Evolutionary conservation across 306 rosid species (phyloP), one percentile per base, ranked within the genome.

Genomic region (Trichosanthes cucumerina): DNA sequence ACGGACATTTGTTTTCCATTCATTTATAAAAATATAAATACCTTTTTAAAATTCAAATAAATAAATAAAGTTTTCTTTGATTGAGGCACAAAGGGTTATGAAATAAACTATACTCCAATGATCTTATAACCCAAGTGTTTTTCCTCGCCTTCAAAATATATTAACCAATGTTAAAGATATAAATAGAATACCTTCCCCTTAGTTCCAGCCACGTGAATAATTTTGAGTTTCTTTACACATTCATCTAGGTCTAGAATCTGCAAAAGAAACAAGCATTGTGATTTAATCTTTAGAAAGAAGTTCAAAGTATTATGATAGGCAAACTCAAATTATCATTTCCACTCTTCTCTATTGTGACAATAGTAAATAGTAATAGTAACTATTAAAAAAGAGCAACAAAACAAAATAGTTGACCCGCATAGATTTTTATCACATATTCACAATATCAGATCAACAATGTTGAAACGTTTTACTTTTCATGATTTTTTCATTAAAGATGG

Each of bases 171-270:
- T 9, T 46, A 46, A 47, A 53, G 50, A 58, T 66, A 53, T 54
- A 69, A 52, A 73, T 66, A 71, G 49, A 69, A 63, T 82, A 90
- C 97, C 97, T 92, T 92, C 74, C 97, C 97, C 88, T 90, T 92
- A 34, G 97, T 92, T 78, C 97, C 97, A 33, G 95, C 95, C 64
- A 92, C 95, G 53, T 92, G 97, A 83, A 92, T 86, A 77, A 92
- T 87, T 80, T 85, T 92, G 83, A 92, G 92, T 76, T 80, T 82
- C 38, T 52, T 83, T 52, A 92, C 77, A 62, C 82, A 81, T 83
- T 90, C 89, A 60, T 83, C 91, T 85, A 92, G 80, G 72, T 63
- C 91, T 58, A 92, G 83, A 78, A 92, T 90, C 97, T 92, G 86
- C 49, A 72, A 23, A 62, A 69, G 76, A 80, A 83, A 71, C 4